phyloP scores from a whole-genome alignment of 1,284 basidiomycete species.

The Somion occarium region DNA sequence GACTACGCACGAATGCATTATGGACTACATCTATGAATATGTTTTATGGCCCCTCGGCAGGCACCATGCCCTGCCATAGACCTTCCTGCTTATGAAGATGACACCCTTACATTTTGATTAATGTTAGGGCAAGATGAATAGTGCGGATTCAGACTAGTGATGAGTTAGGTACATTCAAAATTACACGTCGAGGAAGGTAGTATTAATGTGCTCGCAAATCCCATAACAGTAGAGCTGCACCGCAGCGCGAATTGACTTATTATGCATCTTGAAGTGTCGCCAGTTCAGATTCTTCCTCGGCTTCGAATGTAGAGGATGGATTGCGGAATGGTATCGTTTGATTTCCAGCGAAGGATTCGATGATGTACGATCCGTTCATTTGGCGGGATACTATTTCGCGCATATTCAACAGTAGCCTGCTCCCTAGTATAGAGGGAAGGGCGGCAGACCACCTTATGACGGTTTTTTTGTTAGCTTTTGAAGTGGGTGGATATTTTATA shows the following conservation, averaged over 20 bases:
- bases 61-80: too few species aligned
- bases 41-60: too few species aligned
- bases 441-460: constrained; percentile 22
- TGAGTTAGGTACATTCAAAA: background rate
- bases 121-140: too few species aligned
- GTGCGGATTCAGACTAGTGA: background rate
- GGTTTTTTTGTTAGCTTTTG: background rate
- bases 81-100: too few species aligned
- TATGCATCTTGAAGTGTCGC: background rate
- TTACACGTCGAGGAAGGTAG: too few species aligned
- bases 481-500: background rate
- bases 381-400: constrained; percentile 12
- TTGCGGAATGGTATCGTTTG: background rate
- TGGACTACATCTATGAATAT: too few species aligned
- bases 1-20: too few species aligned
- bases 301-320: background rate
- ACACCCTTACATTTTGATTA: too few species aligned
- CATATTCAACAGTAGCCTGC: constrained; percentile 16
- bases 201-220: too few species aligned
- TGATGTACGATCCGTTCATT: constrained; percentile 9
- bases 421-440: constrained; percentile 17
- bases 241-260: background rate
- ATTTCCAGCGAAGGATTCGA: constrained; percentile 4
- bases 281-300: background rate
- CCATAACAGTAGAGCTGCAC: background rate